Base-by-base conservation (phyloP, 2,329 filamentous ascomycete genomes). In the Aspergillus calidoustus region DNA sequence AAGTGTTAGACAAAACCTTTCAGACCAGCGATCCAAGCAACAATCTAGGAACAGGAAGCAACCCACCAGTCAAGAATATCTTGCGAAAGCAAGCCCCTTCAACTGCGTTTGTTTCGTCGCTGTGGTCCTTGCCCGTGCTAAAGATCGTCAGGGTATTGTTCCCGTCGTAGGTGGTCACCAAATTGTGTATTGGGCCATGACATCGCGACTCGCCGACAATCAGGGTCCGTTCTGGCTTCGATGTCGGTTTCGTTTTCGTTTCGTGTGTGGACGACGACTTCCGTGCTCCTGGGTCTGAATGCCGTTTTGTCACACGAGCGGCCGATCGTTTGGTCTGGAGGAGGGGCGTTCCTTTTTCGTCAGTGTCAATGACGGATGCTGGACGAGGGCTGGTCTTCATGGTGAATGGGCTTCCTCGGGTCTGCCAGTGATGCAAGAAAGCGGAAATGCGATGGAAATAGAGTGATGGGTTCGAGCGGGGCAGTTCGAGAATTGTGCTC, bases 371-470 rank as follows among this genome's bases (percentile, higher is more conserved):
- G 23, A 59, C 30, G 3, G 41, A 34, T 7, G 48, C 56, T 17
- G 48, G 56, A 17, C 52, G n/a, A 1, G 56, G 56, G 2, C 47
- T 41, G 28, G 47, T 31, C 30, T 52, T 58, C 56, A 58, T 58
- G 38, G 15, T 23, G 25, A 3, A 28, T 7, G 25, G 25, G 25
- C 4, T 28, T 28, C 25, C 25, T 7, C 6, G 6, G 25, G 25
- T 28, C 6, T 28, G 25, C 25, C 4, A 28, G 25, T 28, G 25
- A 7, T 4, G 6, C 4, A 3, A 7, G 25, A 28, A 28, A 28
- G 4, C 25, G 25, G 4, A 28, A 28, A 28, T 28, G 19, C 19
- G 4, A 28, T 28, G 6, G 6, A 28, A 28, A 4, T 28, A 28
- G 25, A 28, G 25, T 28, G 6, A 28, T 28, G 25, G 25, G 25